Percentiles rank a stretch among this genome's conserved stretches.
These are phyloP conservation scores for Plasmodium falciparum DNA, from an alignment of 169 alveolate genomes.

Conservation along the genomic window DNA sequence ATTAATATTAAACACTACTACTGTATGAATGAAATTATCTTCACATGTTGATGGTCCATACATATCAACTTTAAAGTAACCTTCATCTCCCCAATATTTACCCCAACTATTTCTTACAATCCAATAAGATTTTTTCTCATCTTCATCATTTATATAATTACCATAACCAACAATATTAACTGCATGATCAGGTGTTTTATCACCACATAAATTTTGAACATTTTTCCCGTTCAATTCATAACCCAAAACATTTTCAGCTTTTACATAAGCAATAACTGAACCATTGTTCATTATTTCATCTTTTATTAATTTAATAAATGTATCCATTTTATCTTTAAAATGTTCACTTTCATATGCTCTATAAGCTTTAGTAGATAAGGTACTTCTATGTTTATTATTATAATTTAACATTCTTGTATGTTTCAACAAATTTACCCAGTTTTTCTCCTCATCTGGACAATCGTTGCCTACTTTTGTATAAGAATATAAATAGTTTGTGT, in stretches of 20 bases:
- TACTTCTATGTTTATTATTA: background rate
- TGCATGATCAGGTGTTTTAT: conserved; percentile 69
- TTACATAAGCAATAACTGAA: conserved; percentile 73
- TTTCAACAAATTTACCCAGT: conserved; percentile 32
- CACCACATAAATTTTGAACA: conserved; percentile 75
- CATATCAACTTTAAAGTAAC: conserved; percentile 74
- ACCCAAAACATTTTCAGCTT: conserved; percentile 46
- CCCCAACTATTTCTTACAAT: conserved; percentile 74
- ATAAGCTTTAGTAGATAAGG: background rate
- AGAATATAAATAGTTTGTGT: conserved; percentile 31
- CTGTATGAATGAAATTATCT: conserved; percentile 43
- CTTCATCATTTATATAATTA: conserved; percentile 36
- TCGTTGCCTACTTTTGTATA: background rate
- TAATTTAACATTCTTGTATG: conserved; percentile 13
- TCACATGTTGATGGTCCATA: conserved; percentile 36
- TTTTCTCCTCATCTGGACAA: conserved; percentile 14
- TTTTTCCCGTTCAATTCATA: conserved; percentile 72
- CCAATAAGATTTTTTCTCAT: conserved; percentile 70
- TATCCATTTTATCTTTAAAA: conserved; percentile 10
- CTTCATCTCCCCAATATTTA: conserved; percentile 77
- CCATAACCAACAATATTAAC: conserved; percentile 78
- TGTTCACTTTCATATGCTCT: background rate
- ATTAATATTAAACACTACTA: conserved; percentile 29
- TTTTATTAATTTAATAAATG: conserved; percentile 60
- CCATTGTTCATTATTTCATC: conserved; percentile 73